Conservation (phyloP, 2,329 filamentous ascomycete genomes). For the Penicillium sp. region DNA sequence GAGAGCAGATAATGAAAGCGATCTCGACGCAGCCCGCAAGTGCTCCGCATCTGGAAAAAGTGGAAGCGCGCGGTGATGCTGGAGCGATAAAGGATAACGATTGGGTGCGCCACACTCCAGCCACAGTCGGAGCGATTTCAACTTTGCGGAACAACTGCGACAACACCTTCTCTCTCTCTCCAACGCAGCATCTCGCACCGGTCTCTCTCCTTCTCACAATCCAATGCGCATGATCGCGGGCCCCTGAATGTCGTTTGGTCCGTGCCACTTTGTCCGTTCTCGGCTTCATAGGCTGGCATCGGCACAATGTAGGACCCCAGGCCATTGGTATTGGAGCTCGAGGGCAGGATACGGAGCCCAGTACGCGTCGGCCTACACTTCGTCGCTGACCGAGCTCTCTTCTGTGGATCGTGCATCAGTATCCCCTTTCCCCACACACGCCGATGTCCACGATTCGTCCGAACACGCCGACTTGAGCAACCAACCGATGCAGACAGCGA, state of each 20-base stretch:
- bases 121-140: conserved; percentile 33
- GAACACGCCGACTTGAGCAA: too few relatives aligned
- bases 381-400: not conserved
- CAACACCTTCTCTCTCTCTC: not conserved
- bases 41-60: conserved; percentile 14
- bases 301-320: conserved; percentile 18
- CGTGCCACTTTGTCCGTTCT: conserved; percentile 29
- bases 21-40: conserved; percentile 11
- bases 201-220: not conserved
- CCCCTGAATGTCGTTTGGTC: conserved; percentile 40
- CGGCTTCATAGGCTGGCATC: conserved; percentile 30
- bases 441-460: conserved; percentile 1
- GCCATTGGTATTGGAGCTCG: conserved; percentile 20
- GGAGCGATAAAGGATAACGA: conserved; percentile 20
- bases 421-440: too few relatives aligned
- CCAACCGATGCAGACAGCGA: too few relatives aligned
- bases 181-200: not conserved
- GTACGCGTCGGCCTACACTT: conserved; percentile 10
- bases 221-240: conserved; percentile 23
- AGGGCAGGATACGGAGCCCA: conserved; percentile 10
- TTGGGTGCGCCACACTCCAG: conserved; percentile 33
- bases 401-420: too few relatives aligned
- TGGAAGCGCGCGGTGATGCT: conserved; percentile 9
- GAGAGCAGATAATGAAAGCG: not conserved
- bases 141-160: conserved; percentile 11